These are phyloP conservation scores for Cryphonectria carpinicola DNA, from an alignment of 2,329 filamentous ascomycete genomes.

Conservation along the genomic window DNA sequence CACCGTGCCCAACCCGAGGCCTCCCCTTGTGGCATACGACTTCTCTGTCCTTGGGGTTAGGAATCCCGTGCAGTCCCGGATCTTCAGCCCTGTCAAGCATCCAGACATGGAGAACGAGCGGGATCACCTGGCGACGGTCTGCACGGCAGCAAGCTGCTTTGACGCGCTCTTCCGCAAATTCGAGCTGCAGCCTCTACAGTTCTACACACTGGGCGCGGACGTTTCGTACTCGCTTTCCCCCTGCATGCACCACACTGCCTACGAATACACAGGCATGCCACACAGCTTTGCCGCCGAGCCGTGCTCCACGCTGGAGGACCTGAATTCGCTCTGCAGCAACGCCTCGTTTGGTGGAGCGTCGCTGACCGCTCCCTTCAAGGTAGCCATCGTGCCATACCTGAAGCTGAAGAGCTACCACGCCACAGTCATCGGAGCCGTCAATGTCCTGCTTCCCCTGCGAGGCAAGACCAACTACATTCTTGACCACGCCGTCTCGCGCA, in stretches of 20 bases:
- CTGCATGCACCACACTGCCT: constrained; percentile 73
- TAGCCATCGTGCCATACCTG: constrained; percentile 66
- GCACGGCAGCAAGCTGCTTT: constrained; percentile 62
- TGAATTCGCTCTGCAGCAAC: constrained; percentile 62
- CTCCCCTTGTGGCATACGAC: constrained; percentile 54
- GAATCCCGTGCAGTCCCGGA: constrained; percentile 47
- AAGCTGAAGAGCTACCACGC: constrained; percentile 70
- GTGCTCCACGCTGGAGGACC: constrained; percentile 62
- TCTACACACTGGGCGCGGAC: constrained; percentile 70
- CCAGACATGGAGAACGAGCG: constrained; percentile 46
- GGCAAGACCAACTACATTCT: constrained; percentile 53
- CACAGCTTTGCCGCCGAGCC: constrained; percentile 66
- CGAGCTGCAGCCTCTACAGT: constrained; percentile 66
- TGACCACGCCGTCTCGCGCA: constrained; percentile 61
- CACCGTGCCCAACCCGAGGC: constrained; percentile 48
- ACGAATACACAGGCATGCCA: constrained; percentile 66
- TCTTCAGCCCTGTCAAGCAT: constrained; percentile 59
- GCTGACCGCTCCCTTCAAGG: constrained; percentile 72
- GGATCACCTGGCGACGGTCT: constrained; percentile 49
- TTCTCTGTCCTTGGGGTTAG: constrained; percentile 49
- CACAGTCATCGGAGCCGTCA: constrained; percentile 71
- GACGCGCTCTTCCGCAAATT: constrained; percentile 64
- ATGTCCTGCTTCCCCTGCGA: constrained; percentile 70
- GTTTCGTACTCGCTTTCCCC: constrained; percentile 73
- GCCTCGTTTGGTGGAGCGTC: constrained; percentile 68